These are phyloP conservation scores for Mrakia gelida DNA, from an alignment of 768 basidiomycete species.

Conservation along the genomic window DNA sequence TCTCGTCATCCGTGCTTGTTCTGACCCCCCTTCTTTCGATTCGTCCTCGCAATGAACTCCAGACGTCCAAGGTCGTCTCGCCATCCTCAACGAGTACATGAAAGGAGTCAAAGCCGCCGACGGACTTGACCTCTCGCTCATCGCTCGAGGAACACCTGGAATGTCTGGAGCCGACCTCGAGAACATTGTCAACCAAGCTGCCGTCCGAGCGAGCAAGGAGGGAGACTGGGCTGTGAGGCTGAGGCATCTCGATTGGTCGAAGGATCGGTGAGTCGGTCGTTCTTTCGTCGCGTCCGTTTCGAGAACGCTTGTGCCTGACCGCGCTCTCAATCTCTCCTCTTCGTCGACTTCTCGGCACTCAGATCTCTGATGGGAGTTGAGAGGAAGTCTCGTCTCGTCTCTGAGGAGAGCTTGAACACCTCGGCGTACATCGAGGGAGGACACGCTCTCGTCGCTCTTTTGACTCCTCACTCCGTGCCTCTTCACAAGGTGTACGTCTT, in stretches of 20 bases:
- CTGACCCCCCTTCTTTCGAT: neutral
- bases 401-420: conserved; percentile 75
- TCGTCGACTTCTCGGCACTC: too few relatives aligned
- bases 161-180: conserved; percentile 77
- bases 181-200: conserved; percentile 93
- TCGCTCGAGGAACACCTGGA: conserved; percentile 94
- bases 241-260: conserved; percentile 96
- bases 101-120: conserved; percentile 62
- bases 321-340: too few relatives aligned
- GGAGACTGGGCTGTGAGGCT: conserved; percentile 64
- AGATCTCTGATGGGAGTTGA: conserved; percentile 87
- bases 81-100: conserved; percentile 90
- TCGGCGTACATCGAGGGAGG: conserved; percentile 89
- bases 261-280: conserved; percentile 50
- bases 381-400: conserved; percentile 81
- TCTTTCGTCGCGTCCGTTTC: too few relatives aligned
- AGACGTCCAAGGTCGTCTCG: conserved; percentile 87
- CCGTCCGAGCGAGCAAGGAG: conserved; percentile 89
- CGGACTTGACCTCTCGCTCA: conserved; percentile 78
- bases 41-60: conserved; percentile 48
- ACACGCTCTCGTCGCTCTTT: conserved; percentile 55
- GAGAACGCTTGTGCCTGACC: too few relatives aligned
- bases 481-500: conserved; percentile 72
- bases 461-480: conserved; percentile 92
- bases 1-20: too few relatives aligned